Evolutionary conservation across 495 filamentous ascomycete species (phyloP).

Genomic region (Penicillium verhagenii): DNA sequence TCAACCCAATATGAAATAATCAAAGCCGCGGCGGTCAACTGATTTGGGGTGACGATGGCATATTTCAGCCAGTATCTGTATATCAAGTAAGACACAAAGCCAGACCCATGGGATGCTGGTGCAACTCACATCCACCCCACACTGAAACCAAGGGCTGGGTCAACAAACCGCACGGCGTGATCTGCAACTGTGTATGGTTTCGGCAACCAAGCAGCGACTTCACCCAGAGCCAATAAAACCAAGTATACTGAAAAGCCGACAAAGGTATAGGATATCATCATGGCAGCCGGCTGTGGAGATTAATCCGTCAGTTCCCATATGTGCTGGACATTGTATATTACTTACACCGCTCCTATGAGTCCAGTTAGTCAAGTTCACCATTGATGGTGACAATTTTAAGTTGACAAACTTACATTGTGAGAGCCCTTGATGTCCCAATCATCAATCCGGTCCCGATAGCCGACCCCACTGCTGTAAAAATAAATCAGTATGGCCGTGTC

Average conservation of each 20-base stretch:
- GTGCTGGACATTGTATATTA: background rate
- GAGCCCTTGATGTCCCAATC: conserved; percentile 60
- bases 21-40: conserved; percentile 71
- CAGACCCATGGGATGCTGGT: background rate
- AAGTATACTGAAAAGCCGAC: conserved; percentile 61
- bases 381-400: background rate
- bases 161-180: conserved; percentile 60
- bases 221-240: conserved; percentile 61
- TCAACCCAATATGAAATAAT: conserved; percentile 71
- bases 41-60: conserved; percentile 74
- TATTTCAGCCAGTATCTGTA: conserved; percentile 59
- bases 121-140: conserved; percentile 51
- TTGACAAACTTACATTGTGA: conserved; percentile 56
- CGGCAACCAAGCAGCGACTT: conserved; percentile 62
- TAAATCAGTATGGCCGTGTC: conserved; percentile 5
- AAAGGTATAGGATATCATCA: conserved; percentile 64
- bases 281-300: conserved; percentile 43
- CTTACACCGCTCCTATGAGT: conserved; percentile 37
- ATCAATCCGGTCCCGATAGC: conserved; percentile 75
- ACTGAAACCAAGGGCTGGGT: conserved; percentile 63
- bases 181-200: conserved; percentile 55
- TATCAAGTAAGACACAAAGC: background rate
- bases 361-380: background rate
- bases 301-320: background rate
- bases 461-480: conserved; percentile 65